Base-by-base conservation (phyloP, 2,329 filamentous ascomycete genomes). In the Monosporascus cannonballus region DNA sequence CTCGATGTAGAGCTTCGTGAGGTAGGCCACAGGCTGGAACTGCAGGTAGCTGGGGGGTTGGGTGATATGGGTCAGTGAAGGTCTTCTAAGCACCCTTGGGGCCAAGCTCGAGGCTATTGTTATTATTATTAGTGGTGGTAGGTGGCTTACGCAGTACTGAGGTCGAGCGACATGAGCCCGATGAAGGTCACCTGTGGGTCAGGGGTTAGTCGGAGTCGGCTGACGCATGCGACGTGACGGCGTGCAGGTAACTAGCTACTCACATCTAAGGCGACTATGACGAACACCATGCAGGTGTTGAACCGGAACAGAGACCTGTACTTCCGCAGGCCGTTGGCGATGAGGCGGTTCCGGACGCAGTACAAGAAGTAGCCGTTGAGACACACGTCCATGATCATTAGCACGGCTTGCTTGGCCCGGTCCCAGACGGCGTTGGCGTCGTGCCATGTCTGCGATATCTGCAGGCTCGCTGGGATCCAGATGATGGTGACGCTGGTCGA, bases 401-500 rank as follows among this genome's bases (percentile, higher is more conserved):
- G 76, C 7, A 79, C 62, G 17, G 66, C 66, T 59, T 79, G 79
- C 48, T 77, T 75, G 39, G 70, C 64, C 8, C 76, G 73, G 54
- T 79, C 77, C 77, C 76, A 80, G 45, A 76, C 61, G 0, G 69
- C 57, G 60, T 79, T 79, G 60, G 76, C 61, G 4, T 60, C 48
- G 42, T 76, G 66, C 39, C 66, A 77, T 9, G 52, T 62, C 3
- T 66, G 30, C 37, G 61, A 71, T 47, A 73, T 63, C 50, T 74
- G 67, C n/a, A 76, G 66, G 7, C 74, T 70, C 2, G 75, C 70
- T 0, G 77, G 77, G 27, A 79, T 72, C 77, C 77, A 79, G 47
- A 78, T 75, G 53, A 67, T 69, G 53, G 75, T 77, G 20, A 79
- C 76, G 34, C 71, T 73, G 52, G 79, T 68, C 54, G 78, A 79